These are phyloP conservation scores for Penicilliopsis zonata DNA, from an alignment of 495 filamentous ascomycete genomes.

Conservation along the genomic window DNA sequence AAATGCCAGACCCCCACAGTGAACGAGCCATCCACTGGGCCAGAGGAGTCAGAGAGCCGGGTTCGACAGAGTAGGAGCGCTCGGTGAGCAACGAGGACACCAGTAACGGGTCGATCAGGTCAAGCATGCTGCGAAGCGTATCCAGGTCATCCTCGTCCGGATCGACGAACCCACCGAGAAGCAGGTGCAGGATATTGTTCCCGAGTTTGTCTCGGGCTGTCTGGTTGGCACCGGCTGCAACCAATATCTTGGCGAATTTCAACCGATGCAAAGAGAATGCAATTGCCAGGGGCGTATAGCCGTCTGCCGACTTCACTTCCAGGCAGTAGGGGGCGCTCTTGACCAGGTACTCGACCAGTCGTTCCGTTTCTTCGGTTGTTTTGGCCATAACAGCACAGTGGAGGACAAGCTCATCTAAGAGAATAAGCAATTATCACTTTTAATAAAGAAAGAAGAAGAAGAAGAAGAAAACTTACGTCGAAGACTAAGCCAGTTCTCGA, in stretches of 20 bases:
- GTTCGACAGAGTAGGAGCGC: slow-evolving; percentile 22
- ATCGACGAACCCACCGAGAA: slow-evolving; percentile 17
- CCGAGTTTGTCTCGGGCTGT: slow-evolving; percentile 35
- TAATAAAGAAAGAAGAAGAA: neutral
- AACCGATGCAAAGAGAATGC: slow-evolving; percentile 40
- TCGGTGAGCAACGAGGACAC: slow-evolving; percentile 32
- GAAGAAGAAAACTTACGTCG: slow-evolving; percentile 24
- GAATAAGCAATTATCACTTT: slow-evolving; percentile 1
- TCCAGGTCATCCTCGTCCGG: slow-evolving; percentile 6
- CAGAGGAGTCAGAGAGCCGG: slow-evolving; percentile 39
- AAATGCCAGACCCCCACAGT: neutral
- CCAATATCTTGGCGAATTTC: slow-evolving; percentile 43
- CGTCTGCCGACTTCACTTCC: slow-evolving; percentile 39
- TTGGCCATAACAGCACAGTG: slow-evolving; percentile 49
- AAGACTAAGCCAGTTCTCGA: slow-evolving; percentile 46
- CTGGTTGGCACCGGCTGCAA: slow-evolving; percentile 55
- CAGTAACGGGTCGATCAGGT: slow-evolving; percentile 39
- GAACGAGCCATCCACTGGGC: slow-evolving; percentile 19
- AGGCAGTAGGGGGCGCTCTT: slow-evolving; percentile 43
- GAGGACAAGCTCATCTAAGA: slow-evolving; percentile 45
- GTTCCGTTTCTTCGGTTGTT: slow-evolving; percentile 23
- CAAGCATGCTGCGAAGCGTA: slow-evolving; percentile 30
- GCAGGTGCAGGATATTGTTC: slow-evolving; percentile 49
- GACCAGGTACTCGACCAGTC: slow-evolving; percentile 50
- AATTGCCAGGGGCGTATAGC: slow-evolving; percentile 49